phyloP scores from a whole-genome alignment of 192 early-diverging fungal genomes.

The Gigaspora rosea region DNA sequence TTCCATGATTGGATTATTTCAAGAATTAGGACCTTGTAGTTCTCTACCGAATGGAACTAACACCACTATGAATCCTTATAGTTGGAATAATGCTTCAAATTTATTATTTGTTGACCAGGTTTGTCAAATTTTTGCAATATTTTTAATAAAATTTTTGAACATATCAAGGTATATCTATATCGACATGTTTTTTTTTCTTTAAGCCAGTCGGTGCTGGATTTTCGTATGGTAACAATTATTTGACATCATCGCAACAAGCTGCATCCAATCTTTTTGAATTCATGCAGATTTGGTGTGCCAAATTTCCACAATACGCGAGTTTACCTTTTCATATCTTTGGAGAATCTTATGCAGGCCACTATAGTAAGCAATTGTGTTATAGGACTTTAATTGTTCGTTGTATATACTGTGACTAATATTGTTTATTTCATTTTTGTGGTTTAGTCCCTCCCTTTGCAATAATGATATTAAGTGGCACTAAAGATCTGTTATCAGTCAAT shows the following conservation, averaged over 20 bases:
- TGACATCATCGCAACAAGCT: constrained; percentile 45
- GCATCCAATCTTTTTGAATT: constrained; percentile 50
- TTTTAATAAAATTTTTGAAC: not conserved
- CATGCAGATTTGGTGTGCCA: constrained; percentile 48
- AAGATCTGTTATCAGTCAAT: too few relatives aligned
- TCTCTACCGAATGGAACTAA: constrained; percentile 70
- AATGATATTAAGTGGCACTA: constrained; percentile 28
- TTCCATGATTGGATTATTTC: constrained; percentile 73
- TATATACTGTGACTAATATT: constrained; percentile 35
- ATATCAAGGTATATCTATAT: not conserved
- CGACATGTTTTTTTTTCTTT: constrained; percentile 6
- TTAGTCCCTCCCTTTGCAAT: constrained; percentile 42
- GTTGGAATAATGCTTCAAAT: constrained; percentile 29
- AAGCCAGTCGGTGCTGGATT: constrained; percentile 77
- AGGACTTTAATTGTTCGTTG: constrained; percentile 36
- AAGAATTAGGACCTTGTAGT: constrained; percentile 87
- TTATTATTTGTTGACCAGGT: constrained; percentile 25
- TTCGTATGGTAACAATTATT: constrained; percentile 56
- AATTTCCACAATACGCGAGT: constrained; percentile 31
- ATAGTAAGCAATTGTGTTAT: constrained; percentile 26
- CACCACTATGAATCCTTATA: not conserved
- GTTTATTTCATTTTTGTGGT: not conserved
- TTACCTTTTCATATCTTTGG: constrained; percentile 49
- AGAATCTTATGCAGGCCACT: constrained; percentile 59
- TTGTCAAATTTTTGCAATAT: too few relatives aligned